Base-by-base conservation (phyloP, 2,329 filamentous ascomycete species). In the Didymella pinodella region DNA sequence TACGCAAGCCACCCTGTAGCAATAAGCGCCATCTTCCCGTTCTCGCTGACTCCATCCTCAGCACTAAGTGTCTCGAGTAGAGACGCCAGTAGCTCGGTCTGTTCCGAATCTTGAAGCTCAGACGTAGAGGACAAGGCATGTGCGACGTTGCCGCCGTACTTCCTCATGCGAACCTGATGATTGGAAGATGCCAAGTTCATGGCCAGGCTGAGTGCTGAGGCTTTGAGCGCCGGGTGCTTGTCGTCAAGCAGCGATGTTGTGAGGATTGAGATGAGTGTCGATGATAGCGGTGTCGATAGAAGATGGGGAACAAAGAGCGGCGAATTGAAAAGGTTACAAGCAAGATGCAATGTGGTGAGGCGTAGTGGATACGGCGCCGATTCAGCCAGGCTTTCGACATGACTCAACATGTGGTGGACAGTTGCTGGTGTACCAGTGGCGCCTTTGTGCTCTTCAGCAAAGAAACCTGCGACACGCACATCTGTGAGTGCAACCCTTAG, bases 271-370 rank as follows among this genome's bases (percentile, higher is more conserved):
- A 94, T 80, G 0, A 86, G 81, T 1, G 80, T 74, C 6, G 87
- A 84, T 1, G 48, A 93, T 76, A 22, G 67, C 1, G 73, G 72
- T 2, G 65, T 38, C 51, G 78, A 75, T 7, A 90, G 79, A 8
- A 93, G 81, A 61, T 88, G 84, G 2, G 86, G 83, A 0, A 87
- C 82, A 69, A 90, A 96, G 0, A 96, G 81, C 0, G 86, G 84
- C 0, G 89, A 89, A 0, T 86, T 88, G 79, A 96, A 97, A 41
- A 96, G 81, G 70, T 97, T 97, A 78, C 92, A 96, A 1, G 87
- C 84, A 70, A 94, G 84, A 67, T 97, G 93, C 22, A 96, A 79
- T 0, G 92, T 90, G 16, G 96, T 91, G 2, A 97, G 86, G 14
- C 92, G 89, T 1, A 96, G 83, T 4, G 91, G 88, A 72, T 97